These are phyloP conservation scores for Lanmaoa rubissima DNA, from an alignment of 768 basidiomycete species.

Conservation along the genomic window DNA sequence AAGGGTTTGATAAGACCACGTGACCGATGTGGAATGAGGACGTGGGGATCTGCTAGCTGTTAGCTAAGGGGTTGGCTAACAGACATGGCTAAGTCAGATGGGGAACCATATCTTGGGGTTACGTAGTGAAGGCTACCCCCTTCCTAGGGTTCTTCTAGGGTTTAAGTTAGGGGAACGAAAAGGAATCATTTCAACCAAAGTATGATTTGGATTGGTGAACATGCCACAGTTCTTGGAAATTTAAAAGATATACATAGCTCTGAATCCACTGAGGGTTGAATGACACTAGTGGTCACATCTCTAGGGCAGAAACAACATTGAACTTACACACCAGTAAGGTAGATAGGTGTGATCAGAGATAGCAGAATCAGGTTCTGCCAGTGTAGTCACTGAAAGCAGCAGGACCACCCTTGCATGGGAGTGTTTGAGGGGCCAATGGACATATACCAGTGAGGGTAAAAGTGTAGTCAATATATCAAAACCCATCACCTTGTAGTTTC, in stretches of 20 bases:
- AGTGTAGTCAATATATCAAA: background rate
- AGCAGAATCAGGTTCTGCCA: background rate
- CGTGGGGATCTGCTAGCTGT: too few relatives aligned
- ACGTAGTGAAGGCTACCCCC: too few relatives aligned
- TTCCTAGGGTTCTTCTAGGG: too few relatives aligned
- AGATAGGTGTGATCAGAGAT: too few relatives aligned
- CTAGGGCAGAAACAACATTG: background rate
- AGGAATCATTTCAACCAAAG: too few relatives aligned
- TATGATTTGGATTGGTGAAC: background rate
- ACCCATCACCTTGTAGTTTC: background rate
- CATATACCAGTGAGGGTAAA: background rate
- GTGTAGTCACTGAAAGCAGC: background rate
- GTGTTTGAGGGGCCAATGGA: background rate
- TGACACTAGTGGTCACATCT: background rate
- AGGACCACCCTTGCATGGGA: background rate
- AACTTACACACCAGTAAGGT: too few relatives aligned
- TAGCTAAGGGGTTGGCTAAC: too few relatives aligned
- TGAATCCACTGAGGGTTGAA: background rate
- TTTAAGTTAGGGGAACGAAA: too few relatives aligned
- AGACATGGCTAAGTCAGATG: too few relatives aligned
- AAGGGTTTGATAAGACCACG: too few relatives aligned
- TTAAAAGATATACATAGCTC: background rate
- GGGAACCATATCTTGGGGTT: too few relatives aligned
- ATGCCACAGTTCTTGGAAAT: background rate
- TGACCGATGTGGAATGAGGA: too few relatives aligned